Evolutionary conservation across 805 yeast genomes (phyloP), one percentile per base, ranked within the genome.

Genomic region (Ogataea polymorpha): DNA sequence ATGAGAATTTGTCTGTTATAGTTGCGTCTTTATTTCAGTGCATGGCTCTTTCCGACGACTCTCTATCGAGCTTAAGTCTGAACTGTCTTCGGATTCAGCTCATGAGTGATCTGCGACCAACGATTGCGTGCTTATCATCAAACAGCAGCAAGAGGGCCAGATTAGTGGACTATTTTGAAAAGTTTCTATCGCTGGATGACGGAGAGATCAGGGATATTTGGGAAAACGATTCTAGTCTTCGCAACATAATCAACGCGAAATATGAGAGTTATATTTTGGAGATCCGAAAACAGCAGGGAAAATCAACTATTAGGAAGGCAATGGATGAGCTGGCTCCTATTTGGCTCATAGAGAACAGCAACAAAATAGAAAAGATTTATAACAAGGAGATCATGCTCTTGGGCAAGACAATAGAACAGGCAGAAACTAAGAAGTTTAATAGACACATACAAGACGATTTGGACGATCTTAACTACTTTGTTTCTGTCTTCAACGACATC

Each of bases 391-490:
- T 59, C 44, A 56, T 18, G 42, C 66, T 58, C 38, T 70, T 56
- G 62, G 65, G 48, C 52, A 63, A 45, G 51, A 66, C 55, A 52
- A 66, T 78, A 2, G 56, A 68, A 7, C 57, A 67, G 2, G 62
- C 67, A 1, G 86, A 80, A 50, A 56, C 70, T 4, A 66, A 71
- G 32, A 74, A 71, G 42, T 70, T 65, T 43, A 70, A 74, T 42
- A 67, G 88, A 23, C 71, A 74, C 37, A 54, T 70, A 3, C 89
- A 83, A 51, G 96, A 86, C 58, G 73, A 70, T 42, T 75, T 73
- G 37, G 93, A 82, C 50, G 82, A 77, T 53, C 59, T 71, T 11
- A 68, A 71, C 20, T 75, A 69, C 44, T 74, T 69, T 50, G 62
- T 75, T 3, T 54, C 72, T 0, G 61, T 66, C 28, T 83, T 80